Evolutionary conservation across 305 asterid species (phyloP).

Genomic region (Fraxinus platypoda): DNA sequence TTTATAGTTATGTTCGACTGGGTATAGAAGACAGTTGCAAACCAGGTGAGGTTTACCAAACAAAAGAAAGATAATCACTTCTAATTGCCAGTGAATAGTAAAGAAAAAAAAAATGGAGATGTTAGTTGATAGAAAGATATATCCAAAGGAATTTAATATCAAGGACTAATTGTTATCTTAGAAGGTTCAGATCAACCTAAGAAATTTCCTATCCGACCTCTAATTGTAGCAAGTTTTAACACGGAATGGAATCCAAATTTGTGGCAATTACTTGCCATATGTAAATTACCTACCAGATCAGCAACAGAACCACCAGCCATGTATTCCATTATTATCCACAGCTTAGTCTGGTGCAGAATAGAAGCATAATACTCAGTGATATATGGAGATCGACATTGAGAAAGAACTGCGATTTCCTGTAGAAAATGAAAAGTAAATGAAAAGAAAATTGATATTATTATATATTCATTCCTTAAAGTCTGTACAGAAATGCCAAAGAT

Average conservation of each 20-base stretch:
- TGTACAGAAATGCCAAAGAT: constrained; percentile 27
- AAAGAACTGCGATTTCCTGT: constrained; percentile 93
- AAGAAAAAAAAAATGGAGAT: constrained; percentile 11
- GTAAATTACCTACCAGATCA: constrained; percentile 65
- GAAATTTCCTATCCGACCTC: constrained; percentile 1
- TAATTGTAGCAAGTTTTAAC: constrained; percentile 14
- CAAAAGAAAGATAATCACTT: background rate
- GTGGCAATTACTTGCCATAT: constrained; percentile 9
- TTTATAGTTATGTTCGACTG: background rate
- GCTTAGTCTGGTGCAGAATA: constrained; percentile 73
- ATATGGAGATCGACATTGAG: constrained; percentile 87
- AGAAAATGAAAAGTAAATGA: constrained; percentile 34
- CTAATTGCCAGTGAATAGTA: background rate
- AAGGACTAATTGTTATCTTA: background rate
- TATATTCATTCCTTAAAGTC: constrained; percentile 19
- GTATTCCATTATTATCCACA: constrained; percentile 97
- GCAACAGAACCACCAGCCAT: constrained; percentile 99
- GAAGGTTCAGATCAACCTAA: constrained; percentile 14
- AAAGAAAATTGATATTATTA: background rate
- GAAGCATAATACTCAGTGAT: constrained; percentile 95
- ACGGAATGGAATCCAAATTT: constrained; percentile 12
- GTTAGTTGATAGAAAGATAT: constrained; percentile 7
- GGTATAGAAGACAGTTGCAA: background rate
- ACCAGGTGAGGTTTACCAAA: background rate
- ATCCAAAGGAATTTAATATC: background rate